Conservation (phyloP, 1,284 basidiomycete genomes). For the Vanrija sp. region DNA sequence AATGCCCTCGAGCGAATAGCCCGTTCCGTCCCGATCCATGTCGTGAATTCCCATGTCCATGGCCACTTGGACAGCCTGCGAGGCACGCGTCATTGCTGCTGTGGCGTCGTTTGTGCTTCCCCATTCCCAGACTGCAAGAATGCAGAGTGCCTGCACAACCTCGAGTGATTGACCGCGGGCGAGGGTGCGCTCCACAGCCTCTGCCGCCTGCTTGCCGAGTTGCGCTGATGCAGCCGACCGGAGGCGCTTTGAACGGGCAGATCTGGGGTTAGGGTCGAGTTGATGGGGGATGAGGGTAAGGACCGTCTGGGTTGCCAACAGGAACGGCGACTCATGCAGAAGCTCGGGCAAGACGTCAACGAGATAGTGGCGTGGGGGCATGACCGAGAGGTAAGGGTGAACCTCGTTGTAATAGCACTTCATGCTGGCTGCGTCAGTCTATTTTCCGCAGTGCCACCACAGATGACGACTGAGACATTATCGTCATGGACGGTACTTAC, state of each 20-base stretch:
- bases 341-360: slow-evolving; percentile 31
- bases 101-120: slow-evolving; percentile 36
- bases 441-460: too few species aligned
- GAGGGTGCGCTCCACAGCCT: slow-evolving; percentile 15
- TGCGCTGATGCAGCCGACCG: slow-evolving; percentile 30
- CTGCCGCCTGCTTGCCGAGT: slow-evolving; percentile 24
- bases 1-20: slow-evolving; percentile 34
- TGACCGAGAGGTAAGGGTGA: slow-evolving; percentile 46
- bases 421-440: slow-evolving; percentile 25
- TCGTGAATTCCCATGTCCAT: slow-evolving; percentile 47
- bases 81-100: slow-evolving; percentile 26
- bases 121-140: slow-evolving; percentile 49
- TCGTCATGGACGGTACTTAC: slow-evolving; percentile 20
- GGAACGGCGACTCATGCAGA: slow-evolving; percentile 42
- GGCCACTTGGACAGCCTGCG: slow-evolving; percentile 37
- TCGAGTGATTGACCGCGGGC: slow-evolving; percentile 28
- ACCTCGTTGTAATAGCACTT: slow-evolving; percentile 47
- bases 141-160: slow-evolving; percentile 41
- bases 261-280: slow-evolving; percentile 38
- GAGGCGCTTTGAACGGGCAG: slow-evolving; percentile 35
- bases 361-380: slow-evolving; percentile 41
- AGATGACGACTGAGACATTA: too few species aligned
- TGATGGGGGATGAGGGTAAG: slow-evolving; percentile 45
- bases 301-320: slow-evolving; percentile 46
- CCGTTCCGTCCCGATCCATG: slow-evolving; percentile 28